These are phyloP conservation scores for Aspergillus intermedius DNA, from an alignment of 2,329 filamentous ascomycete species.

Conservation along the genomic window DNA sequence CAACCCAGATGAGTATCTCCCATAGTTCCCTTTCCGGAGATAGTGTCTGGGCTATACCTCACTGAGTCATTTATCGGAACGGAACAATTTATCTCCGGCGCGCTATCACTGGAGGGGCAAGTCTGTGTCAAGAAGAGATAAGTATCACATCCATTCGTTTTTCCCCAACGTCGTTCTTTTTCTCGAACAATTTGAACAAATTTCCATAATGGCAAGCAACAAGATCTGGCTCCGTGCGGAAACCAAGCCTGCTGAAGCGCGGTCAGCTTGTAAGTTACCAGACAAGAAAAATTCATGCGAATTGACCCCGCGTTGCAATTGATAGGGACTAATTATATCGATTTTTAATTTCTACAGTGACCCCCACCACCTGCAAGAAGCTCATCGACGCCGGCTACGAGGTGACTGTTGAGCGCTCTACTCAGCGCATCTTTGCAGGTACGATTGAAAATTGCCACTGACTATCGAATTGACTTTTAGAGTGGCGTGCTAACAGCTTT, in stretches of 20 bases:
- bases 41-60: not conserved
- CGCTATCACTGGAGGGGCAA: slow-evolving; percentile 24
- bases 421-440: slow-evolving; percentile 56
- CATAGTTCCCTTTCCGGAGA: no score
- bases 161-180: slow-evolving; percentile 4
- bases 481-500: slow-evolving; percentile 3
- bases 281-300: slow-evolving; percentile 1
- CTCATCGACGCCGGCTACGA: slow-evolving; percentile 64
- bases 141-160: slow-evolving; percentile 4
- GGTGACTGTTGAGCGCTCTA: slow-evolving; percentile 61
- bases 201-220: slow-evolving; percentile 26
- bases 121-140: slow-evolving; percentile 21
- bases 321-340: slow-evolving; percentile 1
- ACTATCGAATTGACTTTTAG: not conserved
- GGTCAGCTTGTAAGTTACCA: slow-evolving; percentile 39
- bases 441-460: slow-evolving; percentile 7
- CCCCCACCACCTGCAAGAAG: slow-evolving; percentile 50
- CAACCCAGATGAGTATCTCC: no score
- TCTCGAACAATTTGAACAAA: slow-evolving; percentile 8
- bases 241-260: slow-evolving; percentile 54
- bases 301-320: not conserved
- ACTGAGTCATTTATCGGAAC: slow-evolving; percentile 23
- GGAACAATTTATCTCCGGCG: slow-evolving; percentile 23
- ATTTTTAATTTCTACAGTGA: slow-evolving; percentile 28
- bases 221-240: slow-evolving; percentile 53